Base-by-base conservation (phyloP, 306 rosid species). In the Fagus crenata region DNA sequence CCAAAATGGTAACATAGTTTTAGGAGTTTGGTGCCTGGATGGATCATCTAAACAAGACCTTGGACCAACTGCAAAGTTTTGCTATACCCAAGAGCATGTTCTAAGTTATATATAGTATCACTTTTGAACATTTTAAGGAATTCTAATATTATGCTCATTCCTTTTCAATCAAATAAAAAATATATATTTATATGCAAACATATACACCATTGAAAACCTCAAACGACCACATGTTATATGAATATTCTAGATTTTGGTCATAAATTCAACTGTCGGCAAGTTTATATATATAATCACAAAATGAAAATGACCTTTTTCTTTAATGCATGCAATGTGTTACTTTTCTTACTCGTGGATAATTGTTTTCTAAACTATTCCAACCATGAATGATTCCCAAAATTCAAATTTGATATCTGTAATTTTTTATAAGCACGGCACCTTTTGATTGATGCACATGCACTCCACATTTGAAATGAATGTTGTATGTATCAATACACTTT, bases 311-410 rank as follows among this genome's bases (percentile, higher is more conserved):
- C n/a, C 41, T 33, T 61, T 46, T 61, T 33, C 8, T 12, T 12
- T 61, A 61, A 61, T 61, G 41, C 68, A 61, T 61, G 68, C 18
- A 61, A 33, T 33, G 68, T 37, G 14, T 61, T 61, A 35, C 68
- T 12, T 61, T 61, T 61, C 40, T 61, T 37, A 33, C 40, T 61
- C 41, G 68, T 61, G 68, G 41, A 60, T 12, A 33, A 37, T 60
- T 60, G 7, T 60, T 60, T 60, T 32, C 67, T 13, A 60, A 32
- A 32, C n/a, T 2, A 55, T 17, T 55, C 61, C 7, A 22, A 46
- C 14, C 8, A 11, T 46, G 51, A 46, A 46, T 46, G 14, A 46
- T 46, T 46, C 33, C 36, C 64, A 33, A 56, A 56, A 56, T 22
- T 22, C 36, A 56, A 22, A 18, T 56, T 5, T 56, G 64, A 46